Evolutionary conservation across 805 yeast genomes (phyloP), one percentile per base, ranked within the genome.

Genomic region (Saccharomycopsis microspora): DNA sequence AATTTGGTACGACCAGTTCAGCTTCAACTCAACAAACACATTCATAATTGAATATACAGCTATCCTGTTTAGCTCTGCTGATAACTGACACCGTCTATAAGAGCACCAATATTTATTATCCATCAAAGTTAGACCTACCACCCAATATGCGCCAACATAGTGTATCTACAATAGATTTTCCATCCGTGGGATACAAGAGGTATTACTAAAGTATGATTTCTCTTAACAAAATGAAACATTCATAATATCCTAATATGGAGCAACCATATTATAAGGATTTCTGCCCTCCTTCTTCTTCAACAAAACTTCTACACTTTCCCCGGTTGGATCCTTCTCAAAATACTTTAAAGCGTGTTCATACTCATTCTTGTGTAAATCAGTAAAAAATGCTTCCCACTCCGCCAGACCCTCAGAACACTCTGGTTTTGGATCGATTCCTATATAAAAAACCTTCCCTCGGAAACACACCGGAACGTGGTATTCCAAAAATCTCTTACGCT

Each of bases 391-490:
- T 0, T 53, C 49, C 43, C 59, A 54, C 32, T 65, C 62, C 7
- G 42, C 46, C 5, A 57, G 50, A 0, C 52, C 53, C 28, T 49
- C 38, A n/a, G 55, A 55, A 42, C 59, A 57, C 28, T 60, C 55
- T 8, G 84, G 76, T 31, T 56, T 47, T 1, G 89, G 93, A 5
- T 75, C 71, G 51, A 74, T 68, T 0, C 87, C 83, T 32, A 78
- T 59, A 55, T 80, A 83, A 1, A 64, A 59, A 0, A 76, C 65
- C 4, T 60, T 58, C 5, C 47, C 50, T 6, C 10, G 39, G 45
- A 65, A 71, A 11, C 64, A 66, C 37, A 83, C 60, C 0, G 81
- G 78, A n/a, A 56, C 56, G 62, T 83, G 93, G 38, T 66, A 59
- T 0, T 70, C 56, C 11, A 77, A 42, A 57, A 85, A 85, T 45